Evolutionary conservation across 2,329 filamentous ascomycete genomes (phyloP), one percentile per base, ranked within the genome.

Genomic region (Bisporella sp.): DNA sequence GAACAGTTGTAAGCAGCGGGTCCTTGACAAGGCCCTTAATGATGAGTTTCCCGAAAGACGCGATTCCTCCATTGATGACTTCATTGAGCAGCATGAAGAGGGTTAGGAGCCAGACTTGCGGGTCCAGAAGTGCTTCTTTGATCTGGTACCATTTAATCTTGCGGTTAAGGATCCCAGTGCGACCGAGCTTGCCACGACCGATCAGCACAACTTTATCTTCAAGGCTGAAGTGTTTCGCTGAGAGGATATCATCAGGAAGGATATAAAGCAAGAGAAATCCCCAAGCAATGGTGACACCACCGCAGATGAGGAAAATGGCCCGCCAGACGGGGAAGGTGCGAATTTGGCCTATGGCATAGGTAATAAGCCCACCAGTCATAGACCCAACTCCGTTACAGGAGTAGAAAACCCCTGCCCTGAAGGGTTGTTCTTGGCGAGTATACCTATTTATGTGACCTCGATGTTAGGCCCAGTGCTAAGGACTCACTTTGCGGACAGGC

Each of bases 201-300:
- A 33, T 39, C 8, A 46, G 6, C 5, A 46, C 31, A 29, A 46
- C 39, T 35, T 46, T 46, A 28, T 46, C 41, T 29, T 42, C 1
- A 42, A 8, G 5, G 28, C 41, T 21, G 45, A 40, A 35, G 48
- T 51, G 13, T 43, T 43, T 31, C 49, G 28, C 32, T 48, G 71
- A 0, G 73, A 73, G 4, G 68, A 71, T 59, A 76, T 73, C 21
- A 21, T 21, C 21, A 0, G 76, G 76, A n/a, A 79, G 62, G 49
- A 72, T 48, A 59, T 68, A 73, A 45, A 68, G 65, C 55, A 76
- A 73, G 4, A 69, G 45, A 2, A 71, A n/a, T 0, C 32, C 64
- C 33, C 11, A 66, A 55, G 48, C 64, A 59, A 11, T 51, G 33
- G 7, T 62, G 56, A 56, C 45, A n/a, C 52, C 41, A 12, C 62